These are phyloP conservation scores for Geotrichum australiense DNA, from an alignment of 1,139 yeast genomes.

Conservation along the genomic window DNA sequence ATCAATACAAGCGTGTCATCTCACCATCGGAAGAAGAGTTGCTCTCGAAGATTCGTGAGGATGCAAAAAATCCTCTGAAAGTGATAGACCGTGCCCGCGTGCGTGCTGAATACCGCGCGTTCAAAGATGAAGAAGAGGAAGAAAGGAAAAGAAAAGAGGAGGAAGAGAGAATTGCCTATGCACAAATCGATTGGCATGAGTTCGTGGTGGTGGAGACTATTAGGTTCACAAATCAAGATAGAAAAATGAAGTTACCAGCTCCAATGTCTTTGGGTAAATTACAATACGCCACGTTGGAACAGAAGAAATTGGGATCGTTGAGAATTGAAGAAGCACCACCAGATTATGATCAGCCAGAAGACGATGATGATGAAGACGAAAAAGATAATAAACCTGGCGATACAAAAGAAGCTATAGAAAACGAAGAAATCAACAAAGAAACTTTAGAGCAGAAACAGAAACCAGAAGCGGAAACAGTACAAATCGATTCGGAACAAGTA, in stretches of 20 bases:
- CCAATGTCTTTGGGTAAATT: constrained; percentile 59
- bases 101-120: constrained; percentile 52
- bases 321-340: constrained; percentile 38
- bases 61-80: constrained; percentile 27
- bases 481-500: no score
- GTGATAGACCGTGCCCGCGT: constrained; percentile 47
- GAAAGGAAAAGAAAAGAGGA: constrained; percentile 34
- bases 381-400: no score
- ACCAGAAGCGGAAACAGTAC: no score
- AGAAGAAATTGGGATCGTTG: constrained; percentile 33
- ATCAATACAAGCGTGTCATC: constrained; percentile 49
- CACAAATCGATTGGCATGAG: constrained; percentile 84
- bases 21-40: constrained; percentile 25
- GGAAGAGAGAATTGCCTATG: constrained; percentile 48
- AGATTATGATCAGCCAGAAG: constrained; percentile 28
- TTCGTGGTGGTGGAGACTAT: constrained; percentile 66
- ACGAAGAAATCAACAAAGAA: no score
- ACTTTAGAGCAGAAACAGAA: no score
- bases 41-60: constrained; percentile 22
- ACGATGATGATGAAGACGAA: no score
- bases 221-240: constrained; percentile 60
- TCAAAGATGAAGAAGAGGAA: constrained; percentile 34
- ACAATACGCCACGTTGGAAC: constrained; percentile 54
- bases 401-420: no score
- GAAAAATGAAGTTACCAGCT: constrained; percentile 50